Evolutionary conservation across 2,329 filamentous ascomycete genomes (phyloP), one percentile per base, ranked within the genome.

Genomic region (Fusarium gaditjirri): DNA sequence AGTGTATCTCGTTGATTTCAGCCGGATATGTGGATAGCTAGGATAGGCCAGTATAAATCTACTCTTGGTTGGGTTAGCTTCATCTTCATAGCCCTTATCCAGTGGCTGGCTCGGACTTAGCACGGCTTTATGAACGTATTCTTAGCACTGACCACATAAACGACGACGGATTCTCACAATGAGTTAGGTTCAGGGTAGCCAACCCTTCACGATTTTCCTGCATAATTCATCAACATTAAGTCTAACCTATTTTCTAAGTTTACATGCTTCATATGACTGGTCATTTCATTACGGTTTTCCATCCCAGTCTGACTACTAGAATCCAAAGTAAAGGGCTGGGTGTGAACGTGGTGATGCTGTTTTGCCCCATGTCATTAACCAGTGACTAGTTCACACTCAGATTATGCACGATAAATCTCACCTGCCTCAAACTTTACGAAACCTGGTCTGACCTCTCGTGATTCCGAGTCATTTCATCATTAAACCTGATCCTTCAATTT

Each of bases 291-390:
- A 10, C 6, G 5, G 4, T 8, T 0, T 2, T 14, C 6, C 2
- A 14, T 14, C 6, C 14, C 0, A 19, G 1, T 2, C 33, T 10
- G 1, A 1, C 2, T 16, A 3, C 2, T 5, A 10, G 16, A 21
- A 0, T 14, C 1, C 2, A 21, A 14, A 7, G 8, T 27, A 2
- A 27, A 19, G 0, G 6, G 0, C 4, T 17, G 7, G 2, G 13
- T 17, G 3, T 3, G 9, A 7, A 2, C 5, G 3, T 16, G 7
- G 2, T 9, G 2, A 6, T 6, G 6, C 1, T 4, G 2, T 42
- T 16, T 1, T n/a, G 21, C 13, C 6, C 5, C 8, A 1, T 0
- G 9, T 16, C 11, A 23, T 14, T 6, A 4, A 6, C 8, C 0
- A 42, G 4, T 4, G 25, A 25, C 25, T 25, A 17, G 14, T 16